A percentile compares a stretch with the other conserved stretches of the same genome.
Evolutionary conservation across 176 grass and related monocot genomes (phyloP).

Genomic region (Urochloa ruziziensis): DNA sequence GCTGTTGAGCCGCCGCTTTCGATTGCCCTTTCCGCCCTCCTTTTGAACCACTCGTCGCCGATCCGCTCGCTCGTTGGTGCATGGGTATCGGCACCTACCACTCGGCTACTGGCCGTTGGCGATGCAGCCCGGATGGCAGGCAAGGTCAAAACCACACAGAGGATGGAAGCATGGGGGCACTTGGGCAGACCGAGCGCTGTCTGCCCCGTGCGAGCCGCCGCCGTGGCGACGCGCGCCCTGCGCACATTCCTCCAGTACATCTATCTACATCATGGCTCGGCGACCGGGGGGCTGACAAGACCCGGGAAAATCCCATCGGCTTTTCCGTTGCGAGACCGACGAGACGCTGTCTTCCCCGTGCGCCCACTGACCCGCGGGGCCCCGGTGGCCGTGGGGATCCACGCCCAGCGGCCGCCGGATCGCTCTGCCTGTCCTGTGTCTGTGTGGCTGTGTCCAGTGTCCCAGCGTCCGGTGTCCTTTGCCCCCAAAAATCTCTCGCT

Average conservation of each 20-base stretch:
- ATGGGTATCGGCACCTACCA: background rate
- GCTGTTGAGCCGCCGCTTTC: constrained; percentile 3
- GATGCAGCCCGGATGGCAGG: background rate
- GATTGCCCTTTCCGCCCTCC: background rate
- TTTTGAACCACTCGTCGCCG: background rate
- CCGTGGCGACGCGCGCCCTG: background rate
- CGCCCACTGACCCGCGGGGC: background rate
- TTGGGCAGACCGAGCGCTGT: background rate
- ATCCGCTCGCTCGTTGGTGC: background rate
- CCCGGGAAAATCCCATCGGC: background rate
- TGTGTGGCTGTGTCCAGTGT: no score
- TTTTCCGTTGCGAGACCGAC: constrained; percentile 2
- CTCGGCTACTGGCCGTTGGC: constrained; percentile 31
- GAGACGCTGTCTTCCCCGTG: background rate
- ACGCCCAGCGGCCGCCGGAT: constrained; percentile 34
- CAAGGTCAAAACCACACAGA: constrained; percentile 30
- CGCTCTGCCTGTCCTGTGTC: background rate
- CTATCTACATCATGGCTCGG: background rate
- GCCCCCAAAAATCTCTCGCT: background rate
- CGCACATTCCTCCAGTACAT: constrained; percentile 33
- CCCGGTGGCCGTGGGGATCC: constrained; percentile 22
- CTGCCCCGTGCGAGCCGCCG: background rate
- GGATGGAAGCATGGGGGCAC: constrained; percentile 16
- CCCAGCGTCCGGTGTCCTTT: no score
- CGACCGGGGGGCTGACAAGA: constrained; percentile 16